Evolutionary conservation across 768 basidiomycete species (phyloP), one percentile per base, ranked within the genome.

Genomic region (Rhizopogon roseolus): DNA sequence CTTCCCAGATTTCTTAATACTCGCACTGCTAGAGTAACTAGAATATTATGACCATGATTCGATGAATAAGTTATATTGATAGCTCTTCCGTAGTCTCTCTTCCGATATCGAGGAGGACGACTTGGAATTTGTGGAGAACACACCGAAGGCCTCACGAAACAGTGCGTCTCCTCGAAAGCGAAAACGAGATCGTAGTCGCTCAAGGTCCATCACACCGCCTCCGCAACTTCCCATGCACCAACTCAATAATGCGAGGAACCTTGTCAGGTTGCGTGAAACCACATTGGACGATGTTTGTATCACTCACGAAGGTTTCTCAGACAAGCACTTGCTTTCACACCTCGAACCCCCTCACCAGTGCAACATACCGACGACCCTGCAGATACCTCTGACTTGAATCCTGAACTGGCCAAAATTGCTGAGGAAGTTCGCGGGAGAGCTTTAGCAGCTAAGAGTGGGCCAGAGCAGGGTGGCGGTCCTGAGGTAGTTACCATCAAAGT

Each of bases 181-280:
- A 54, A 71, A 76, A 52, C 70, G 76, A 38, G 61, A 71, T 39
- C 77, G 83, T 42, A 84, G 81, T 64, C 82, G 83, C 38, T 90
- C 87, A 29, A 71, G 75, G 22, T 92, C 89, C 4, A 78, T 91
- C 38, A 92, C 89, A 0, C 89, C 90, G 2, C 89, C 89, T 5
- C 90, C 89, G 0, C 74, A 73, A 36, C 66, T 90, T 13, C 71
- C 85, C 2, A 62, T 68, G 9, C 71, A 80, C 29, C 77, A 82
- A 52, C 71, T 85, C 1, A 75, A 80, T 59, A 75, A 75, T 52
- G 84, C 86, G 13, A 78, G 77, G 39, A 72, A 78, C 36, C 67
- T 88, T 16, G 79, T 90, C 46, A 76, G 82, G 90, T 90, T 61
- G 51, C 73, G 57, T 25, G 6, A 27, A 42, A 37, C 13, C 60